Percentiles rank a stretch among this genome's conserved stretches.
Evolutionary conservation across 164 flowering plant genomes (phyloP).

Genomic region (Paratinospora sagittata): DNA sequence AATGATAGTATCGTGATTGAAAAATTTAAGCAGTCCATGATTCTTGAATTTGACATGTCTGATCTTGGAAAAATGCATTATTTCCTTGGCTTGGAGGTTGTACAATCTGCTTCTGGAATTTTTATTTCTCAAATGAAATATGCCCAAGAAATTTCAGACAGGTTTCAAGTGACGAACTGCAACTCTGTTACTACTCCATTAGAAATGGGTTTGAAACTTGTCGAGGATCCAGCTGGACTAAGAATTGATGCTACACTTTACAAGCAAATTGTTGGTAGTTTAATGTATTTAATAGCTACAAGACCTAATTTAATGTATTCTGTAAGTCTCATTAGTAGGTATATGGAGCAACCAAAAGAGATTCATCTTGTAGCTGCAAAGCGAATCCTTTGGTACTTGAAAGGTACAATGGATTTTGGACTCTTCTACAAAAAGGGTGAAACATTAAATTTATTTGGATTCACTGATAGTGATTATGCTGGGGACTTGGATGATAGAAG

Average conservation of each 20-base stretch:
- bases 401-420: slow-evolving; percentile 1
- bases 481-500: background rate
- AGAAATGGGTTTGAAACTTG: too few relatives aligned
- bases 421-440: background rate
- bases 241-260: background rate
- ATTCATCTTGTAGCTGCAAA: background rate
- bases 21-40: background rate
- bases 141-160: background rate
- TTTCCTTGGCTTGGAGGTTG: background rate
- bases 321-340: background rate
- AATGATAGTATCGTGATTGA: background rate
- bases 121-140: background rate
- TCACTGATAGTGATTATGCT: background rate
- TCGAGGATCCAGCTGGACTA: too few relatives aligned
- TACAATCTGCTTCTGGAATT: background rate
- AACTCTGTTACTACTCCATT: background rate
- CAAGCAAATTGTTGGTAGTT: background rate
- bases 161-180: background rate
- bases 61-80: background rate
- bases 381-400: background rate
- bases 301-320: background rate
- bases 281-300: background rate
- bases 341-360: background rate
- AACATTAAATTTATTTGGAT: background rate
- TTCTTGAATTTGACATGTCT: slow-evolving; percentile 1